phyloP scores from a whole-genome alignment of 148 eudicot genomes.

The Rhododendron ferrugineum region DNA sequence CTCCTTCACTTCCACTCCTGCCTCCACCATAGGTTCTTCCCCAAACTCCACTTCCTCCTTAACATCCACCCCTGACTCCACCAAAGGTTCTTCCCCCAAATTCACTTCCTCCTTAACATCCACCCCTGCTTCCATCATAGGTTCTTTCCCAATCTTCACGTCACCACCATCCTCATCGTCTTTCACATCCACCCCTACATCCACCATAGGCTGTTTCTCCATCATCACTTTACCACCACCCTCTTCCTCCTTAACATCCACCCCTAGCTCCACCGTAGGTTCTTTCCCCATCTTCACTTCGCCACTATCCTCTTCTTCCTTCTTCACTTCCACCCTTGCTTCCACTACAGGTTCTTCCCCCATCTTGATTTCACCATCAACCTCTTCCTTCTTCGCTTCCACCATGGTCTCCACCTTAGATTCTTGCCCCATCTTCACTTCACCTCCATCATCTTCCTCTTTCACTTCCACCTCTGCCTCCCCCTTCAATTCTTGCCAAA shows the following conservation, averaged over 20 bases:
- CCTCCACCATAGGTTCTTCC: background rate
- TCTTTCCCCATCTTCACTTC: background rate
- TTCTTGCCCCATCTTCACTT: conserved; percentile 28
- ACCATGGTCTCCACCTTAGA: background rate
- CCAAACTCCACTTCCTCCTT: conserved; percentile 33
- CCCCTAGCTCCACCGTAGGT: conserved; percentile 6
- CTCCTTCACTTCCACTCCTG: background rate
- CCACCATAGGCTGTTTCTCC: conserved; percentile 16
- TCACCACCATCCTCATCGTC: conserved; percentile 31
- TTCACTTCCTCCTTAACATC: background rate
- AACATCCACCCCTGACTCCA: conserved; percentile 14
- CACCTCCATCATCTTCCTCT: conserved; percentile 30
- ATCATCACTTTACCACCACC: conserved; percentile 19
- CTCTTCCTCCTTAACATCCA: conserved; percentile 24
- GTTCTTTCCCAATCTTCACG: conserved; percentile 25
- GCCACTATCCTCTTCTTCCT: background rate
- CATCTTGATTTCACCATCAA: conserved; percentile 32
- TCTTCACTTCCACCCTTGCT: background rate
- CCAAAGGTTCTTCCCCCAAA: conserved; percentile 9
- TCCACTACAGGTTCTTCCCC: background rate
- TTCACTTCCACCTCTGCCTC: conserved; percentile 6
- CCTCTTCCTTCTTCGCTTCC: background rate
- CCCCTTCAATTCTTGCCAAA: conserved; percentile 18
- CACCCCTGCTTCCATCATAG: background rate
- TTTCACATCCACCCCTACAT: background rate